Conservation (phyloP, 371 early-diverging fungal genomes). For the Syncephalastrum sp. region DNA sequence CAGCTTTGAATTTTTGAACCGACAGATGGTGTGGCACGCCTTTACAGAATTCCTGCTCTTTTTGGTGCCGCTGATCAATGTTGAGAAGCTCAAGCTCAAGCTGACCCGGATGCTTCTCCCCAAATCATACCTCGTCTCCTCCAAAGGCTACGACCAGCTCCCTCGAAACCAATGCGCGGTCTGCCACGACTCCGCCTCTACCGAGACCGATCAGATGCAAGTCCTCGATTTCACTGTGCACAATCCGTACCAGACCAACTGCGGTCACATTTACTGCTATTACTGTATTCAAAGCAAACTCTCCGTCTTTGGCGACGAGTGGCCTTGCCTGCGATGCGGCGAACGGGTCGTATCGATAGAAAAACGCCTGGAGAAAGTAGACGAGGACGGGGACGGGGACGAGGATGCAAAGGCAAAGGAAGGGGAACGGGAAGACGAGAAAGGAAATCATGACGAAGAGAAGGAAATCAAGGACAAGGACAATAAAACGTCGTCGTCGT, state of each 20-base stretch:
- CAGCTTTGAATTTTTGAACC: conserved; percentile 90
- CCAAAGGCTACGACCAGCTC: conserved; percentile 56
- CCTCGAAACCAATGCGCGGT: conserved; percentile 71
- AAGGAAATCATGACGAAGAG: not conserved
- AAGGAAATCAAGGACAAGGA: not conserved
- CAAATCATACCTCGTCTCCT: conserved; percentile 49
- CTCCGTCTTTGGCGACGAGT: conserved; percentile 71
- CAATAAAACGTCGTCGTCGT: not conserved
- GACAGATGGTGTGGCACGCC: conserved; percentile 93
- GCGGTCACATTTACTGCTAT: conserved; percentile 87
- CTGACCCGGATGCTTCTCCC: conserved; percentile 56
- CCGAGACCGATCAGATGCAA: conserved; percentile 25
- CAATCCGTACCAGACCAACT: conserved; percentile 75
- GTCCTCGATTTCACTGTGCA: conserved; percentile 48
- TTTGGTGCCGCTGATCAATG: conserved; percentile 81
- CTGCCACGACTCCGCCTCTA: conserved; percentile 59
- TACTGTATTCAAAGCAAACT: conserved; percentile 83
- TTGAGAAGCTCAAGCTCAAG: conserved; percentile 68
- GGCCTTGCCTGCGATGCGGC: conserved; percentile 81
- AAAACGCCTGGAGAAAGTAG: conserved; percentile 37
- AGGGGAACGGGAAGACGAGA: not conserved
- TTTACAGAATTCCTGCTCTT: conserved; percentile 92
- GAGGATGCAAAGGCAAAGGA: not conserved
- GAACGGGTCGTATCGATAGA: conserved; percentile 54
- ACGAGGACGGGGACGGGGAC: conserved; percentile 11